phyloP scores from a whole-genome alignment of 148 eudicot species.

The Diospyros lotus region DNA sequence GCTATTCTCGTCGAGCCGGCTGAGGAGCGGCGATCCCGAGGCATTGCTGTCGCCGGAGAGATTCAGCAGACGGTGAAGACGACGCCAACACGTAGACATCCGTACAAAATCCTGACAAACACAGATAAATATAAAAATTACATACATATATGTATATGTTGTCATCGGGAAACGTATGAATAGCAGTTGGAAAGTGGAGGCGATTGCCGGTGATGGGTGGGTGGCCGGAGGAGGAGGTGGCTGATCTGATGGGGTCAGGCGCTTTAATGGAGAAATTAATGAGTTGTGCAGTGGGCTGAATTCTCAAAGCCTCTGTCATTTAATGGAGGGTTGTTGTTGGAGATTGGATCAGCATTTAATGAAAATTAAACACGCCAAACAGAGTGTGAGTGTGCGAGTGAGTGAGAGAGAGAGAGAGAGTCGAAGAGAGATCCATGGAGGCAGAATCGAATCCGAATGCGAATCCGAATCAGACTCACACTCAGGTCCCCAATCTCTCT shows the following conservation, averaged over 20 bases:
- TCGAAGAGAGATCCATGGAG: too few species aligned
- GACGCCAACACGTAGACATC: too few species aligned
- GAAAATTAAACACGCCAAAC: not conserved
- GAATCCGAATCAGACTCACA: too few species aligned
- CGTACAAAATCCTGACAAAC: constrained; percentile 23
- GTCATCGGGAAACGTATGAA: not conserved
- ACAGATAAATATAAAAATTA: too few species aligned
- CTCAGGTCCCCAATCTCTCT: not conserved
- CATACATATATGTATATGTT: not conserved
- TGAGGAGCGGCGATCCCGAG: constrained; percentile 83
- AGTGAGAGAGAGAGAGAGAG: not conserved
- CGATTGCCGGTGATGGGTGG: not conserved
- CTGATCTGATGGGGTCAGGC: constrained; percentile 15
- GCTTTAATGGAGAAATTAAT: constrained; percentile 36
- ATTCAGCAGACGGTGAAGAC: constrained; percentile 36
- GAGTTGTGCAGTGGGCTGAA: constrained; percentile 1
- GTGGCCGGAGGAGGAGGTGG: constrained; percentile 8
- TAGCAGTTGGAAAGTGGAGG: not conserved
- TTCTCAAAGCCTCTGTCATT: constrained; percentile 21
- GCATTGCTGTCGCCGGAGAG: constrained; percentile 94
- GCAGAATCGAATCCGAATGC: too few species aligned
- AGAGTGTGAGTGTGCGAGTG: not conserved
- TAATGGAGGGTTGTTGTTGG: constrained; percentile 21
- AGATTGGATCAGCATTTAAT: constrained; percentile 16
- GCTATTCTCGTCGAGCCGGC: constrained; percentile 53